Evolutionary conservation across 164 flowering plant genomes (phyloP).

Genomic region (Kalanchoe fedtschenkoi): DNA sequence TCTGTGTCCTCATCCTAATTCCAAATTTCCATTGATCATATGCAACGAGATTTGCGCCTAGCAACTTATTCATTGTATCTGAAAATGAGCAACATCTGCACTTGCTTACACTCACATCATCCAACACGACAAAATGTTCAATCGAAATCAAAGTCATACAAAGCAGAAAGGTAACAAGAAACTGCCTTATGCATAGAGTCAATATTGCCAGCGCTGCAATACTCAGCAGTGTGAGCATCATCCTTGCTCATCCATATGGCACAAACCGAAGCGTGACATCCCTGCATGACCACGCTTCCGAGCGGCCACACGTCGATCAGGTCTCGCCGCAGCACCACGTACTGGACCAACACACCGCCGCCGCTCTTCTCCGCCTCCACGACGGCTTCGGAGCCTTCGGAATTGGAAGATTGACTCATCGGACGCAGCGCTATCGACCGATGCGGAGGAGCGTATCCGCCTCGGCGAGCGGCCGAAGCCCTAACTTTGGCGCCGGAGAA

Average conservation of each 20-base stretch:
- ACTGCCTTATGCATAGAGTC: slow-evolving; percentile 78
- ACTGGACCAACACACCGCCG: slow-evolving; percentile 65
- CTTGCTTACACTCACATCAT: neutral
- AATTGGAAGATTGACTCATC: neutral
- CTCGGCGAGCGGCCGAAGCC: neutral
- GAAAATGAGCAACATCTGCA: neutral
- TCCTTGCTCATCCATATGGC: slow-evolving; percentile 67
- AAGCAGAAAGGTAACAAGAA: neutral
- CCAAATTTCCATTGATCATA: neutral
- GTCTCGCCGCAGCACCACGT: slow-evolving; percentile 80
- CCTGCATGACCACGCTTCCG: slow-evolving; percentile 82
- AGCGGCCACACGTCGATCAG: slow-evolving; percentile 79
- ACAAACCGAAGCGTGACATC: slow-evolving; percentile 83
- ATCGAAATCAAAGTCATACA: neutral
- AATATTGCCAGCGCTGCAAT: slow-evolving; percentile 53
- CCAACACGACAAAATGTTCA: neutral
- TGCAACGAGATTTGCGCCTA: neutral
- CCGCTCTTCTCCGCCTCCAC: neutral
- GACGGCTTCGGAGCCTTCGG: neutral
- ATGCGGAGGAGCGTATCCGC: neutral
- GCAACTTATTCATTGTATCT: neutral
- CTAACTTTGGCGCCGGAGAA: neutral
- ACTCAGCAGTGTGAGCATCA: slow-evolving; percentile 44
- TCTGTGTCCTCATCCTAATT: neutral
- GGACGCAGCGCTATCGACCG: neutral